phyloP scores from a whole-genome alignment of 169 alveolate genomes.

The Cryptosporidium viatorum region DNA sequence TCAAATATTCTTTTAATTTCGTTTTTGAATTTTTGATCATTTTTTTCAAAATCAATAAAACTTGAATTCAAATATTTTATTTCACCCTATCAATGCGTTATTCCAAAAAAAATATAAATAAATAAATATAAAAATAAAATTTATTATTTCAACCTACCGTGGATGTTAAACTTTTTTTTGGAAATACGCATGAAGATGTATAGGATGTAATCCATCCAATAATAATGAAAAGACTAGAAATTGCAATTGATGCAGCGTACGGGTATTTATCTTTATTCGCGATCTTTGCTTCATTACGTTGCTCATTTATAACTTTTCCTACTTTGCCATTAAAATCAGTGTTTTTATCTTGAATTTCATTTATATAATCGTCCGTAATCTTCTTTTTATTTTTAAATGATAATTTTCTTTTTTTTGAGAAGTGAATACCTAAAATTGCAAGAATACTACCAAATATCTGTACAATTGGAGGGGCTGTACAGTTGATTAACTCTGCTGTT shows the following conservation, averaged over 20 bases:
- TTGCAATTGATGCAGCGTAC: conserved; percentile 66
- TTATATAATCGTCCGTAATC: neutral
- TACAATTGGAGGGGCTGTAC: conserved; percentile 69
- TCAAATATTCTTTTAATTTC: conserved; percentile 28
- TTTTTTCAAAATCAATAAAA: conserved; percentile 4
- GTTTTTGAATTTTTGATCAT: conserved; percentile 1
- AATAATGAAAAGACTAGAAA: conserved; percentile 50
- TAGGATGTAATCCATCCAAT: conserved; percentile 55
- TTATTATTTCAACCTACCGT: conserved; percentile 59
- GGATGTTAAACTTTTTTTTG: neutral
- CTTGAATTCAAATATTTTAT: neutral
- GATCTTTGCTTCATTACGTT: neutral
- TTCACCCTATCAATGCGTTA: neutral
- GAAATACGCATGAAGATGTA: conserved; percentile 52
- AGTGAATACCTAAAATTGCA: conserved; percentile 75
- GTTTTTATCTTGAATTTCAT: neutral
- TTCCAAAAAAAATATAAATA: conserved; percentile 14
- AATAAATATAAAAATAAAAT: neutral
- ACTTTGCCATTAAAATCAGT: neutral
- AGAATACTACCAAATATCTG: conserved; percentile 64
- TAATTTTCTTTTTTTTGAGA: conserved; percentile 38
- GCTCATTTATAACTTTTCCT: neutral
- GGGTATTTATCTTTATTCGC: conserved; percentile 67
- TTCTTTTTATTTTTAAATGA: conserved; percentile 10
- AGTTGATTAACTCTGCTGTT: conserved; percentile 74